Evolutionary conservation across 805 yeast species (phyloP).

Genomic region (Ogataea trehaloabstinens): DNA sequence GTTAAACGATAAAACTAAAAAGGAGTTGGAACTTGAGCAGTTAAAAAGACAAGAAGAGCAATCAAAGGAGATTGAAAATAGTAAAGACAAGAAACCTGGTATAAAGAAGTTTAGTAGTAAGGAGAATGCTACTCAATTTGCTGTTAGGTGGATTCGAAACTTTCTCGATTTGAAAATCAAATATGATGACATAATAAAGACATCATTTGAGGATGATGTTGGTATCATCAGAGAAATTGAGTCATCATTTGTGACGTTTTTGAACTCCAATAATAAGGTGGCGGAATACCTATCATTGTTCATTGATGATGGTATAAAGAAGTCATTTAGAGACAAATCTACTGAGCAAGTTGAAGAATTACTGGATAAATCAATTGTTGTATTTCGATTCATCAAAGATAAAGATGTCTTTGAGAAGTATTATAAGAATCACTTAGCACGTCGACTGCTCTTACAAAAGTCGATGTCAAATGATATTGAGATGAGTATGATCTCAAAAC

Average conservation of each 20-base stretch:
- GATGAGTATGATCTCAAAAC: slow-evolving; percentile 59
- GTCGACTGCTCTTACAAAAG: slow-evolving; percentile 57
- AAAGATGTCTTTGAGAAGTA: slow-evolving; percentile 84
- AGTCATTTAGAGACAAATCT: slow-evolving; percentile 44
- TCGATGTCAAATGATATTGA: slow-evolving; percentile 59
- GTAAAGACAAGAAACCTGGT: slow-evolving; percentile 15
- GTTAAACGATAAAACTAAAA: slow-evolving; percentile 29
- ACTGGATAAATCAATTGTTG: slow-evolving; percentile 53
- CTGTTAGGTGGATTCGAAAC: slow-evolving; percentile 65
- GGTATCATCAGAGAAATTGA: slow-evolving; percentile 54
- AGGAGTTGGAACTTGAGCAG: slow-evolving; percentile 15
- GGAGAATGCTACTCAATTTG: slow-evolving; percentile 47
- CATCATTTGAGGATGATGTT: slow-evolving; percentile 49
- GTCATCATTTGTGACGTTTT: slow-evolving; percentile 57
- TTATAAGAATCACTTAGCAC: slow-evolving; percentile 84
- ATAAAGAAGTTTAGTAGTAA: slow-evolving; percentile 20
- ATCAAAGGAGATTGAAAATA: slow-evolving; percentile 3
- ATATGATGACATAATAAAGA: slow-evolving; percentile 45
- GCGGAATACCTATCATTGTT: slow-evolving; percentile 57
- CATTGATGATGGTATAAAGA: slow-evolving; percentile 56
- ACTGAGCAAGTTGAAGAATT: slow-evolving; percentile 45
- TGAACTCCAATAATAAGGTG: slow-evolving; percentile 48
- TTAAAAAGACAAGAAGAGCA: slow-evolving; percentile 21
- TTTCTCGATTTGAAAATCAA: slow-evolving; percentile 52
- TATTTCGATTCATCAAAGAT: slow-evolving; percentile 70